Conservation (phyloP, 805 yeast genomes). For the Spathaspora arborariae region DNA sequence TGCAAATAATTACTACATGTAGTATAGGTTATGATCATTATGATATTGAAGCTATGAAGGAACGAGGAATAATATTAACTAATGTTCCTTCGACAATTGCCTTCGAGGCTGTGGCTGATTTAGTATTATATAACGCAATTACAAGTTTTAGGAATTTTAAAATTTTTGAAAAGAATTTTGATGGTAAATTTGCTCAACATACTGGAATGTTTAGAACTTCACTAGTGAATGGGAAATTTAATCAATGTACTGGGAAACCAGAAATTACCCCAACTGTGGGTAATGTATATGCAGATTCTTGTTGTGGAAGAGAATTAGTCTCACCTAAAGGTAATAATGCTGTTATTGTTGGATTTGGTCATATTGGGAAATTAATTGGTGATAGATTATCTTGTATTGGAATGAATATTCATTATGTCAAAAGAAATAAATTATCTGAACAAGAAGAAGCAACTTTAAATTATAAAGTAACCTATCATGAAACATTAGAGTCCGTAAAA, state of each 20-base stretch:
- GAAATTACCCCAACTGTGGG: conserved; percentile 9
- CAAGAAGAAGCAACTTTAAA: conserved; percentile 34
- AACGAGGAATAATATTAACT: conserved; percentile 48
- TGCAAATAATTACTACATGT: conserved; percentile 50
- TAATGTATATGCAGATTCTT: conserved; percentile 35
- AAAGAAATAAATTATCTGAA: conserved; percentile 43
- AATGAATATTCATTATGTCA: conserved; percentile 62
- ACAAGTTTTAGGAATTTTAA: conserved; percentile 49
- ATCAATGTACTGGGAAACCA: conserved; percentile 26
- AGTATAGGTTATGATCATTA: conserved; percentile 56
- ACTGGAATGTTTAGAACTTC: conserved; percentile 43
- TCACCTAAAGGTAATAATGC: conserved; percentile 60
- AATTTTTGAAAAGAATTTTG: conserved; percentile 42
- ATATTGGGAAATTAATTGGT: conserved; percentile 66
- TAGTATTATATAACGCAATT: conserved; percentile 57
- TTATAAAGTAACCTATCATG: conserved; percentile 42
- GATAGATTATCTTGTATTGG: conserved; percentile 53
- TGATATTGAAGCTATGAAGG: conserved; percentile 39
- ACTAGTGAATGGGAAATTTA: conserved; percentile 35
- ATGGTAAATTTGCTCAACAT: conserved; percentile 22
- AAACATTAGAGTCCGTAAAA: conserved; percentile 29
- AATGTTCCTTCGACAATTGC: conserved; percentile 57
- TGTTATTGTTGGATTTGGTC: conserved; percentile 71
- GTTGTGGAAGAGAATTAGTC: conserved; percentile 43
- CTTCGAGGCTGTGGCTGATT: conserved; percentile 70